Evolutionary conservation across 1,284 basidiomycete genomes (phyloP), one percentile per base, ranked within the genome.

Genomic region (Cutaneotrichosporon cyanovorans): DNA sequence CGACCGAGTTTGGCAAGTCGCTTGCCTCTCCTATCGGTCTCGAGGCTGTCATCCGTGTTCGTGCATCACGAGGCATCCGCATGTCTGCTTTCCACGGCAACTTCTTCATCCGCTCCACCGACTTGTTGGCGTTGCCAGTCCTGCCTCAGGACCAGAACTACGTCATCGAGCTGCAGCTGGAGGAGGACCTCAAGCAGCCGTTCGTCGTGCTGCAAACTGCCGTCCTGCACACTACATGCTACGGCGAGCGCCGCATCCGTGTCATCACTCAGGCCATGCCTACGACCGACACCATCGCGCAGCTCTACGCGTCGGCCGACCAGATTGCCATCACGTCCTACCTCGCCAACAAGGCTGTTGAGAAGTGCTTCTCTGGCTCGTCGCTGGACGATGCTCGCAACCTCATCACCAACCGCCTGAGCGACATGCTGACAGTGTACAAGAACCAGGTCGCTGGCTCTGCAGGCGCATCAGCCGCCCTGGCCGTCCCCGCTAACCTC

Each of bases 51-150:
- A 92, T 96, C 78, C 87, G 95, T 69, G 87, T 98, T 30, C 89
- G 95, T 56, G 91, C 92, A 22, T 88, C 91, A 2, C 80, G 88
- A 74, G 89, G 92, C 50, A 76, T 99, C 46, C 85, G 95, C 49
- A 91, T 97, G 84, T 84, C 90, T 5, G 88, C 89, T 1, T 99
- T 96, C 85, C 91, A 98, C 63, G 95, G 95, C 59, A 98, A 98
- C 77, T 98, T 98, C 77, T 98, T 99, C 70, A 91, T 97, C 44
- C 84, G 95, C 42, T 96, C 92, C 11, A 97, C 93, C 28, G 95
- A 99, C 74, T 78, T 98, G 30, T 79, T 98, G 28, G 91, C 93
- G 3, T 85, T 98, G 78, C 93, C 95, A 2, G 85, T 91, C 15
- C 93, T 98, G 15, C 91, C 95, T 10, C 82, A 88, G 60, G 92